Percentiles rank a stretch among this genome's conserved stretches.
Evolutionary conservation across 2,329 filamentous ascomycete genomes (phyloP).

Genomic region (Chaetomium sp.): DNA sequence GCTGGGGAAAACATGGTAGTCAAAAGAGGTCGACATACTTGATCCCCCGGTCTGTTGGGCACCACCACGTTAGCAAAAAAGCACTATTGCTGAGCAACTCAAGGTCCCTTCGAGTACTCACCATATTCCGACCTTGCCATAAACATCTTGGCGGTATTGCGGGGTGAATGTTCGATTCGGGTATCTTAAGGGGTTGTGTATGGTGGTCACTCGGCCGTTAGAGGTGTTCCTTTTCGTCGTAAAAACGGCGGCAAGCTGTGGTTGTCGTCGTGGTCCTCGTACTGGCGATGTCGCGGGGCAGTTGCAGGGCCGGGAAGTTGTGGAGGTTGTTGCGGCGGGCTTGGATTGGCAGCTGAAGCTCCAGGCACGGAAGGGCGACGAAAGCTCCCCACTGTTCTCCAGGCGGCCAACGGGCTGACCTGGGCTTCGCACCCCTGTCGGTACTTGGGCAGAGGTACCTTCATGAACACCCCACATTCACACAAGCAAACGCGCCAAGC

Average conservation of each 20-base stretch:
- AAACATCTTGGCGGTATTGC: conserved; percentile 72
- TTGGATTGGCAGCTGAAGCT: conserved; percentile 21
- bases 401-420: conserved; percentile 21
- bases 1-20: conserved; percentile 19
- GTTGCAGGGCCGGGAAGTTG: conserved; percentile 5
- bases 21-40: conserved; percentile 57
- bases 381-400: conserved; percentile 17
- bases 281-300: conserved; percentile 4
- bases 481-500: not conserved
- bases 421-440: conserved; percentile 4
- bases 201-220: too few relatives aligned
- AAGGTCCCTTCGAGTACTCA: conserved; percentile 42
- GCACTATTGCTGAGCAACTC: not conserved
- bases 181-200: not conserved
- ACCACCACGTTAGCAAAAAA: too few relatives aligned
- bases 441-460: conserved; percentile 9
- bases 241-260: not conserved
- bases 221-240: not conserved
- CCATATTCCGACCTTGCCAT: conserved; percentile 99
- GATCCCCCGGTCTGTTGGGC: conserved; percentile 78
- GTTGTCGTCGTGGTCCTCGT: too few relatives aligned
- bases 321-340: conserved; percentile 10
- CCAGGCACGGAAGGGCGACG: conserved; percentile 25
- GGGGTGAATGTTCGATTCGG: conserved; percentile 1
- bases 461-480: conserved; percentile 2